Evolutionary conservation across 2,329 filamentous ascomycete species (phyloP).

Genomic region (Clonostachys chloroleuca): DNA sequence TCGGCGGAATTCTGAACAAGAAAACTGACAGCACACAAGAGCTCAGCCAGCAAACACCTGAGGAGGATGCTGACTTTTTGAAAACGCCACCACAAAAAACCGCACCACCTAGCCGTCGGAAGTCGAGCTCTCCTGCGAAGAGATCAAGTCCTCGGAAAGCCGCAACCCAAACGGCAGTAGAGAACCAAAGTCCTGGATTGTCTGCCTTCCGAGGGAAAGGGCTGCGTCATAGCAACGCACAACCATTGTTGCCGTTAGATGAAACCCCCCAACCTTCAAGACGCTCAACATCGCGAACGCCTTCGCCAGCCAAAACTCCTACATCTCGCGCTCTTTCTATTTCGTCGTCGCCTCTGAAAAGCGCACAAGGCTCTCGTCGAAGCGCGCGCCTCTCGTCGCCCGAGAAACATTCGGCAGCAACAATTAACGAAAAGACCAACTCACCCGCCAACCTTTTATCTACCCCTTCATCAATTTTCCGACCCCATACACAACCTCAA

Average conservation of each 20-base stretch:
- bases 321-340: background rate
- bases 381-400: slow-evolving; percentile 3
- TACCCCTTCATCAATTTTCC: slow-evolving; percentile 37
- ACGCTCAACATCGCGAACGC: slow-evolving; percentile 10
- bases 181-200: slow-evolving; percentile 48
- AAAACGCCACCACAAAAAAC: slow-evolving; percentile 18
- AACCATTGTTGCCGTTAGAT: slow-evolving; percentile 33
- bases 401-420: too few relatives aligned
- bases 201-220: slow-evolving; percentile 46
- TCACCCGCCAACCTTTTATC: background rate
- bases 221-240: slow-evolving; percentile 39
- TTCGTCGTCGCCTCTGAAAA: background rate
- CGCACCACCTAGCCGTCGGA: background rate
- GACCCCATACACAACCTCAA: slow-evolving; percentile 47
- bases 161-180: background rate
- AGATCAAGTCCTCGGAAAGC: slow-evolving; percentile 4
- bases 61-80: slow-evolving; percentile 43
- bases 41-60: slow-evolving; percentile 52
- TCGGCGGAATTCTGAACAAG: slow-evolving; percentile 55
- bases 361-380: slow-evolving; percentile 7
- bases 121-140: slow-evolving; percentile 38
- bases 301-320: slow-evolving; percentile 8
- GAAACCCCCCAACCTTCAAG: slow-evolving; percentile 7
- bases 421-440: too few relatives aligned
- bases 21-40: slow-evolving; percentile 18